These are phyloP conservation scores for Suillus brevipes DNA, from an alignment of 768 basidiomycete genomes.

Conservation along the genomic window DNA sequence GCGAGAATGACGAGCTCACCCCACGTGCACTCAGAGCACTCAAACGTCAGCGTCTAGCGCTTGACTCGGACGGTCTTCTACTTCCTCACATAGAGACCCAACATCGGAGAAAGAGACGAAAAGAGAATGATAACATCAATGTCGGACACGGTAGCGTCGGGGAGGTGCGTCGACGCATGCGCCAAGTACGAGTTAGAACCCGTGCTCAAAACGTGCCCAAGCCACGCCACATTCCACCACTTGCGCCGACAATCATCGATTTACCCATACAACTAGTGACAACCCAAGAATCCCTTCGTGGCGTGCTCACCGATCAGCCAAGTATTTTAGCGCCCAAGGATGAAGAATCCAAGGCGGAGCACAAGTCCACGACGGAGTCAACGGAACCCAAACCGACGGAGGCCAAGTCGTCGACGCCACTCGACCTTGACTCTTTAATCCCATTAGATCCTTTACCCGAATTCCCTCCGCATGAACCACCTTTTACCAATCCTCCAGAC, in stretches of 20 bases:
- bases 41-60: slow-evolving; percentile 33
- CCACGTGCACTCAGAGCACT: slow-evolving; percentile 36
- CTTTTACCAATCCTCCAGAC: background rate
- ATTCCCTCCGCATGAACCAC: background rate
- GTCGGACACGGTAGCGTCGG: background rate
- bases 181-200: slow-evolving; percentile 1
- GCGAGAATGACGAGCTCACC: slow-evolving; percentile 28
- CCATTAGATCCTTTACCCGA: slow-evolving; percentile 26
- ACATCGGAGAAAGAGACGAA: slow-evolving; percentile 23
- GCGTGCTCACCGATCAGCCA: slow-evolving; percentile 6
- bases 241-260: background rate
- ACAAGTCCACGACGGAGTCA: background rate
- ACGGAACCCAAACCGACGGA: background rate
- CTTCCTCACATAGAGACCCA: slow-evolving; percentile 9
- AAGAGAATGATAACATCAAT: slow-evolving; percentile 16
- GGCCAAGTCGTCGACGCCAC: slow-evolving; percentile 2
- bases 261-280: background rate
- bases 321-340: slow-evolving; percentile 13
- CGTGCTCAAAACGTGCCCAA: slow-evolving; percentile 8
- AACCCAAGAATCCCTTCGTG: background rate
- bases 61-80: slow-evolving; percentile 31
- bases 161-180: slow-evolving; percentile 10
- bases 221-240: slow-evolving; percentile 4
- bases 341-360: background rate
- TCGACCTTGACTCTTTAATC: slow-evolving; percentile 29